Evolutionary conservation across 225 moss, liverwort and hornwort species (phyloP).

Genomic region (Asterella californica): DNA sequence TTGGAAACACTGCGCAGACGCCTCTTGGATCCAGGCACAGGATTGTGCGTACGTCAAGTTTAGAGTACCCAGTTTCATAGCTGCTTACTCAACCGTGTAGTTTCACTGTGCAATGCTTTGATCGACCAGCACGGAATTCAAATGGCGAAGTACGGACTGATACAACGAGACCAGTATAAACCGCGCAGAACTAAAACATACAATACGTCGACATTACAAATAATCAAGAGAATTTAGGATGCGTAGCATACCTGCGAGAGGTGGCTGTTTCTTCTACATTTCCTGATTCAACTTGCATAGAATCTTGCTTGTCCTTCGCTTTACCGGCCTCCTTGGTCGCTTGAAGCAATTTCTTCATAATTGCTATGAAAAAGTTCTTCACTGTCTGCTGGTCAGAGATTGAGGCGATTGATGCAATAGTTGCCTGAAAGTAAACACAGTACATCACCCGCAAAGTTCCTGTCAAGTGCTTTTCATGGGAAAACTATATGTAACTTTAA

Average conservation of each 20-base stretch:
- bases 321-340: slow-evolving; percentile 79
- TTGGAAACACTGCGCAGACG: too few species aligned
- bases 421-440: slow-evolving; percentile 35
- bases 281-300: slow-evolving; percentile 78
- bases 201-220: not conserved
- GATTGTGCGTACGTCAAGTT: too few species aligned
- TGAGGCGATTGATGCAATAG: slow-evolving; percentile 83
- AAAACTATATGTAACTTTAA: too few species aligned
- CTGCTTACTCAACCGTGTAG: too few species aligned
- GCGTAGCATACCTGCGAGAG: slow-evolving; percentile 48
- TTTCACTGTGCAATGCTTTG: not conserved
- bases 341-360: slow-evolving; percentile 93
- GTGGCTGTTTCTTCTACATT: slow-evolving; percentile 73
- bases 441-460: not conserved
- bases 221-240: not conserved
- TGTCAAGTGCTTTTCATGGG: not conserved
- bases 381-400: slow-evolving; percentile 77
- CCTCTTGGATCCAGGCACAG: too few species aligned
- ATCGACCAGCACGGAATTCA: not conserved
- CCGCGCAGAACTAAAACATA: not conserved
- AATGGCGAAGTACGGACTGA: not conserved
- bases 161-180: not conserved
- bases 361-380: slow-evolving; percentile 81
- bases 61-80: too few species aligned
- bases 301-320: slow-evolving; percentile 46